These are phyloP conservation scores for Hymenoscyphus albidus DNA, from an alignment of 2,329 filamentous ascomycete species.

Conservation along the genomic window DNA sequence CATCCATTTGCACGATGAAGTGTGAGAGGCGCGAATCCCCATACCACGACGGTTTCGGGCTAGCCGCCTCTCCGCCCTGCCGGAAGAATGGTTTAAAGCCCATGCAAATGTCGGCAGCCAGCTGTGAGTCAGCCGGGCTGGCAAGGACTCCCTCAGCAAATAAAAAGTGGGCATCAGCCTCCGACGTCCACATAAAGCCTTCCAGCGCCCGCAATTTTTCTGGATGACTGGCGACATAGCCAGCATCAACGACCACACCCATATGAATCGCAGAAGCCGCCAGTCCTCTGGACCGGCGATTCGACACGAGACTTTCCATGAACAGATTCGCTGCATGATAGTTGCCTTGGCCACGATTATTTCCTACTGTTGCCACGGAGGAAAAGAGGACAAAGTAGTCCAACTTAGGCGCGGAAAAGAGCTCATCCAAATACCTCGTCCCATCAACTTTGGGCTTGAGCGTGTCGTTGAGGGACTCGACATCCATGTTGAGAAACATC, in stretches of 20 bases:
- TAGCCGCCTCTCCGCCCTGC: not conserved
- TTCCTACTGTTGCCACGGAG: slow-evolving; percentile 32
- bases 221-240: slow-evolving; percentile 32
- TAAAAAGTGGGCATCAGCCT: slow-evolving; percentile 40
- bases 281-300: slow-evolving; percentile 39
- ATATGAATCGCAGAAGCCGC: slow-evolving; percentile 40
- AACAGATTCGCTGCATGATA: slow-evolving; percentile 46
- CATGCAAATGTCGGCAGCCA: slow-evolving; percentile 1
- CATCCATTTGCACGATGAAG: not conserved
- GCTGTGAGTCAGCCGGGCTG: slow-evolving; percentile 19
- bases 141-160: slow-evolving; percentile 42
- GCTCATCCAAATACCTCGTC: slow-evolving; percentile 32
- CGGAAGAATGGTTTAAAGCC: not conserved
- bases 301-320: slow-evolving; percentile 38
- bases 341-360: slow-evolving; percentile 40
- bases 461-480: slow-evolving; percentile 27
- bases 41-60: not conserved
- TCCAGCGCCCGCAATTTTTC: not conserved
- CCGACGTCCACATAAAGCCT: slow-evolving; percentile 21
- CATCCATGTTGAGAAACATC: slow-evolving; percentile 32
- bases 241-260: slow-evolving; percentile 40
- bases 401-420: slow-evolving; percentile 32
- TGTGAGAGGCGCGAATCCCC: not conserved
- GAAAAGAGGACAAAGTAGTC: slow-evolving; percentile 41
- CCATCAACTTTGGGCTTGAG: slow-evolving; percentile 38